A percentile compares a stretch with the other conserved stretches of the same genome.
Conservation (phyloP, 1,284 basidiomycete species). For the Porphyrellus sp. region DNA sequence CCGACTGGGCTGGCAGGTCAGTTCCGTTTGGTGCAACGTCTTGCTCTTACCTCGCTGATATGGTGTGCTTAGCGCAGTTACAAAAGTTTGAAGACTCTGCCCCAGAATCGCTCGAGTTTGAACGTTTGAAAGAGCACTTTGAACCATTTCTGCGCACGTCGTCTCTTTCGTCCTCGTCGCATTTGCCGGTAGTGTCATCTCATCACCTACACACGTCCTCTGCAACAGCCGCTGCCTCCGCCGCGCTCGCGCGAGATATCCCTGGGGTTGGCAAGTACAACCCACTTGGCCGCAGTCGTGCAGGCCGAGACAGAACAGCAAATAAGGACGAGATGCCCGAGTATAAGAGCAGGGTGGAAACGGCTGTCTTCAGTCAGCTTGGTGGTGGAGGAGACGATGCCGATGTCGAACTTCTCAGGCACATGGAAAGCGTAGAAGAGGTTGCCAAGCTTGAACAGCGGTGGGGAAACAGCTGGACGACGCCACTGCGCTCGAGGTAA, state of each 20-base stretch:
- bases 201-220: constrained; percentile 71
- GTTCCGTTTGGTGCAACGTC: constrained; percentile 20
- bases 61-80: constrained; percentile 64
- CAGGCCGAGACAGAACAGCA: constrained; percentile 54
- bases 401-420: constrained; percentile 67
- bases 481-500: constrained; percentile 62
- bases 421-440: constrained; percentile 57
- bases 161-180: constrained; percentile 61
- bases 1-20: constrained; percentile 88
- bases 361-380: constrained; percentile 48
- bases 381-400: constrained; percentile 61
- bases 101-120: constrained; percentile 84
- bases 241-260: constrained; percentile 77
- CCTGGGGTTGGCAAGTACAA: constrained; percentile 75
- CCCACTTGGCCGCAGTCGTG: constrained; percentile 53
- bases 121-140: constrained; percentile 90
- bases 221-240: constrained; percentile 82
- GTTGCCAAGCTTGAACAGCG: constrained; percentile 75
- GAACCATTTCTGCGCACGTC: constrained; percentile 84
- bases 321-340: constrained; percentile 73
- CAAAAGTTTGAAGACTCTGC: constrained; percentile 86
- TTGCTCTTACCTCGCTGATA: constrained; percentile 6
- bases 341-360: constrained; percentile 68
- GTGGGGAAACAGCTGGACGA: constrained; percentile 80
- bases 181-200: constrained; percentile 45